These are phyloP conservation scores for Pleurotus sapidus DNA, from an alignment of 768 basidiomycete species.

Conservation along the genomic window DNA sequence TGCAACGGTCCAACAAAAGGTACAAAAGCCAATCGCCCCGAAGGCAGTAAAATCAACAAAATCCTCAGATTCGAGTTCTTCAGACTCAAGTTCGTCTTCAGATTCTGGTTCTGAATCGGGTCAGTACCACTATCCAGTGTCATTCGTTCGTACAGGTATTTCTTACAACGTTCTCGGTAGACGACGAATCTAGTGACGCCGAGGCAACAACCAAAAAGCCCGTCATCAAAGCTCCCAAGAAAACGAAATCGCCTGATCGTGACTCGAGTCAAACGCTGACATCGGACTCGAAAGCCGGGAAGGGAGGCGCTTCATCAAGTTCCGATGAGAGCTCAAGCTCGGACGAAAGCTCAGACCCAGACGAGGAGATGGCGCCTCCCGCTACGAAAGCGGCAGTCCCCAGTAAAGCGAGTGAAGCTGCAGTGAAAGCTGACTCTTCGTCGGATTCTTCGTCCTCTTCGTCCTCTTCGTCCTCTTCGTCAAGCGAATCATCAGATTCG, in stretches of 20 bases:
- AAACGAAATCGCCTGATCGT: background rate
- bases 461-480: constrained; percentile 17
- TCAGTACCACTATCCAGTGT: background rate
- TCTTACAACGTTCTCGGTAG: background rate
- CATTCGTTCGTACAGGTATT: background rate
- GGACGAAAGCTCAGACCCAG: background rate
- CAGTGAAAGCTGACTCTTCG: constrained; percentile 13
- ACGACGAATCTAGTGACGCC: constrained; percentile 9
- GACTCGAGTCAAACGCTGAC: constrained; percentile 10
- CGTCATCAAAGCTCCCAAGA: background rate
- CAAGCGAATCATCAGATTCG: background rate
- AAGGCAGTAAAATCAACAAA: background rate
- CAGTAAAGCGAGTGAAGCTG: constrained; percentile 5
- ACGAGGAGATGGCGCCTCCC: constrained; percentile 7
- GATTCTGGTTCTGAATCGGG: constrained; percentile 20
- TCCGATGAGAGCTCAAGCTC: constrained; percentile 2
- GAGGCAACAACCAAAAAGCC: constrained; percentile 17
- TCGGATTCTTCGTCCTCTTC: constrained; percentile 24
- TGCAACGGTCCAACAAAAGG: too few relatives aligned
- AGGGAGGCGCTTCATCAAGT: background rate
- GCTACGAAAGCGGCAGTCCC: background rate
- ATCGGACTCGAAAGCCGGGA: background rate
- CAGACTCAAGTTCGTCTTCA: constrained; percentile 18
- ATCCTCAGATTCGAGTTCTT: constrained; percentile 8
- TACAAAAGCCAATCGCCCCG: too few relatives aligned